phyloP scores from a whole-genome alignment of 495 filamentous ascomycete species.

The Xylaria cubensis region DNA sequence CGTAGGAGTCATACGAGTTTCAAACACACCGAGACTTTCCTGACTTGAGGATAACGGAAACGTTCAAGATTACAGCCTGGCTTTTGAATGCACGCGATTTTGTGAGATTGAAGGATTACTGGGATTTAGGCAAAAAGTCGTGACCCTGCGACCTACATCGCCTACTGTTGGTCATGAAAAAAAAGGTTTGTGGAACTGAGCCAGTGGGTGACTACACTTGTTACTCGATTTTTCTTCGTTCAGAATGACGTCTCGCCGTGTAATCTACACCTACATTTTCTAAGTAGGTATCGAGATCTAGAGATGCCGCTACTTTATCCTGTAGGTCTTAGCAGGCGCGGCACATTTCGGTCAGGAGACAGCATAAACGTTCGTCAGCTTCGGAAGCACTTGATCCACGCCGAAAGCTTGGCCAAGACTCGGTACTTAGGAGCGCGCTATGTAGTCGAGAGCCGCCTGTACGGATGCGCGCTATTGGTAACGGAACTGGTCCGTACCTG shows the following conservation, averaged over 20 bases:
- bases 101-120: slow-evolving; percentile 12
- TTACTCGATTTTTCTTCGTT: background rate
- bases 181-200: background rate
- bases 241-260: background rate
- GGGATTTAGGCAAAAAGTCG: slow-evolving; percentile 20
- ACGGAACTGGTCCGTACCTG: slow-evolving; percentile 18
- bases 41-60: background rate
- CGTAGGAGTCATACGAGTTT: background rate
- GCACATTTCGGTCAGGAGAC: slow-evolving; percentile 20
- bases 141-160: slow-evolving; percentile 13
- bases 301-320: slow-evolving; percentile 9
- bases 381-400: slow-evolving; percentile 23
- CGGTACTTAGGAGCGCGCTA: slow-evolving; percentile 22
- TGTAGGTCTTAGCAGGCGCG: slow-evolving; percentile 5
- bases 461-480: background rate
- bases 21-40: background rate
- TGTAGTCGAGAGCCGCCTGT: slow-evolving; percentile 10
- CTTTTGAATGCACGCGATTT: slow-evolving; percentile 10
- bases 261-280: background rate
- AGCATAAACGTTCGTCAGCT: slow-evolving; percentile 6
- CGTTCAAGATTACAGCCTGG: background rate
- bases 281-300: background rate
- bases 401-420: slow-evolving; percentile 14
- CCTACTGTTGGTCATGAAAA: background rate
- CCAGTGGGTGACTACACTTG: background rate